Percentiles rank a stretch among this genome's conserved stretches.
Evolutionary conservation across 2,329 filamentous ascomycete species (phyloP).

Genomic region (Exophiala mesophila): DNA sequence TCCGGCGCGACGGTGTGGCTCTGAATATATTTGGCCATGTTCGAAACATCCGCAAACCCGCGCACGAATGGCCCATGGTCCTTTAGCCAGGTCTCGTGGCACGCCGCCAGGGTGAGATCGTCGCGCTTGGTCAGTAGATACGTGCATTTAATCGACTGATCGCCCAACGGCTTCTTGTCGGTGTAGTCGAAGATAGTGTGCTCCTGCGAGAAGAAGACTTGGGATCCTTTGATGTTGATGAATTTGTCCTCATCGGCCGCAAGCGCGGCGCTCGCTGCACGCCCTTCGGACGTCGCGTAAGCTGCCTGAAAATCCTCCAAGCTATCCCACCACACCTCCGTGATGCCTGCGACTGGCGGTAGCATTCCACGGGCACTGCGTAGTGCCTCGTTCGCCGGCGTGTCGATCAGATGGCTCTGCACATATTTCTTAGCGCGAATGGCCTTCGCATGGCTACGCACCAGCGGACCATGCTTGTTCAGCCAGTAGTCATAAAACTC

Average conservation of each 20-base stretch:
- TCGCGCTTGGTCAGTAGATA: slow-evolving; percentile 1
- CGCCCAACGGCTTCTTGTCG: not conserved
- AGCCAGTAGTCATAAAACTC: slow-evolving; percentile 4
- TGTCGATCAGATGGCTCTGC: slow-evolving; percentile 5
- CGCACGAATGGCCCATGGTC: not conserved
- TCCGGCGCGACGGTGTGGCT: slow-evolving; percentile 1
- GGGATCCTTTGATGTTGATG: not conserved
- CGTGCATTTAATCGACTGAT: slow-evolving; percentile 1
- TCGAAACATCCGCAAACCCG: not conserved
- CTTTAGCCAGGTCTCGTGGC: slow-evolving; percentile 4
- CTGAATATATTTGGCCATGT: slow-evolving; percentile 4
- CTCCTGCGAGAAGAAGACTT: slow-evolving; percentile 2
- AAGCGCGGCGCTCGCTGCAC: not conserved
- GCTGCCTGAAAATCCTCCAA: slow-evolving; percentile 4
- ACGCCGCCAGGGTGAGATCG: not conserved
- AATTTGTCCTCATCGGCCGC: slow-evolving; percentile 1
- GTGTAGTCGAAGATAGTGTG: slow-evolving; percentile 4
- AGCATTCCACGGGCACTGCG: slow-evolving; percentile 3
- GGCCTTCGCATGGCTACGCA: not conserved
- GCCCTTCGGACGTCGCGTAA: not conserved
- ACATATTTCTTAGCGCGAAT: slow-evolving; percentile 4
- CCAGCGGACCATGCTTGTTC: slow-evolving; percentile 2
- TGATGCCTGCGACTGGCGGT: slow-evolving; percentile 1
- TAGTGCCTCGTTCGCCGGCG: slow-evolving; percentile 1
- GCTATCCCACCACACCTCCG: slow-evolving; percentile 3